Conservation (phyloP, 164 flowering plant genomes). For the Kalanchoe fedtschenkoi region DNA sequence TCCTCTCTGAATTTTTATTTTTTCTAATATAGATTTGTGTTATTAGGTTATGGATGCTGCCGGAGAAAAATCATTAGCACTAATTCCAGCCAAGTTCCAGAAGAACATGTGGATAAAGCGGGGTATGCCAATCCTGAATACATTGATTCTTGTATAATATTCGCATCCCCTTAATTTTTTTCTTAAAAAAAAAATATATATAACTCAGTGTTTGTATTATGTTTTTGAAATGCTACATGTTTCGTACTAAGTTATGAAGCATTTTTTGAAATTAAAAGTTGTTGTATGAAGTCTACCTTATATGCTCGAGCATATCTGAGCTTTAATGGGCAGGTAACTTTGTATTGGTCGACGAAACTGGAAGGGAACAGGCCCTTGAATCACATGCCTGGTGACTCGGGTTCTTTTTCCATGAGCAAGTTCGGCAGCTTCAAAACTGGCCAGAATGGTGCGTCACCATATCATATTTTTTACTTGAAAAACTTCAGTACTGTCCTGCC, state of each 20-base stretch:
- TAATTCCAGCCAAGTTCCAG: constrained; percentile 84
- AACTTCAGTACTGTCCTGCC: neutral
- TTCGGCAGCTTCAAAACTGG: constrained; percentile 60
- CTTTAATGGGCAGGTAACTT: constrained; percentile 65
- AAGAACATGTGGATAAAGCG: constrained; percentile 80
- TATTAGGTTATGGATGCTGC: constrained; percentile 65
- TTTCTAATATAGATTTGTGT: neutral
- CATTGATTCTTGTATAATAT: neutral
- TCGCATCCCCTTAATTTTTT: neutral
- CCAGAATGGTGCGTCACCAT: constrained; percentile 52
- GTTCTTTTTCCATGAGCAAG: constrained; percentile 76
- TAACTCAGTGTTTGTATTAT: too few species aligned
- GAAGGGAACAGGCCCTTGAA: constrained; percentile 70
- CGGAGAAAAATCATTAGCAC: constrained; percentile 56
- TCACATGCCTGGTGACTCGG: constrained; percentile 60
- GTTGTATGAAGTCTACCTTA: neutral
- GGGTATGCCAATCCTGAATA: constrained; percentile 25
- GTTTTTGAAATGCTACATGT: too few species aligned
- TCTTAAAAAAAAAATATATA: neutral
- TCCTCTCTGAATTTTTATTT: neutral
- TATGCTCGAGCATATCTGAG: neutral
- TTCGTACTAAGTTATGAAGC: too few species aligned
- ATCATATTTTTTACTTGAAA: neutral
- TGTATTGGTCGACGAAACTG: constrained; percentile 80
- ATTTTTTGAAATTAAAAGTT: neutral